A percentile compares a stretch with the other conserved stretches of the same genome.
These are phyloP conservation scores for Tylopilus sp. DNA, from an alignment of 1,284 basidiomycete species.

Conservation along the genomic window DNA sequence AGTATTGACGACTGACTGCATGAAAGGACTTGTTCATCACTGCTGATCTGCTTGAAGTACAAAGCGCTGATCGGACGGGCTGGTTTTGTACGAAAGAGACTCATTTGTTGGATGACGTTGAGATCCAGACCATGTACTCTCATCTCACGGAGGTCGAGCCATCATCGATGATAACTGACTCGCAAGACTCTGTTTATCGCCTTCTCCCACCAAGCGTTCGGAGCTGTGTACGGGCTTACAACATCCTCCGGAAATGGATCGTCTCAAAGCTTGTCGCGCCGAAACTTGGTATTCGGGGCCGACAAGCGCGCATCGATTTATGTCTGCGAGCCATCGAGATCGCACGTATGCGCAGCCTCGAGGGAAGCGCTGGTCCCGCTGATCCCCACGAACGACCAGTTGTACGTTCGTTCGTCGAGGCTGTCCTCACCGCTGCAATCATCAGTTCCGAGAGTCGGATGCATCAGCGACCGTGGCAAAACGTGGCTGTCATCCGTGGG, in stretches of 20 bases:
- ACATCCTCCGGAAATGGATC: slow-evolving; percentile 81
- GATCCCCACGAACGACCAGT: slow-evolving; percentile 62
- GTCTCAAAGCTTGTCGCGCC: slow-evolving; percentile 74
- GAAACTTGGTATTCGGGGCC: slow-evolving; percentile 65
- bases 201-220: slow-evolving; percentile 78
- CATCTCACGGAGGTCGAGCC: slow-evolving; percentile 78
- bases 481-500: slow-evolving; percentile 69
- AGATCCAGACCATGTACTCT: slow-evolving; percentile 81
- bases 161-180: slow-evolving; percentile 75
- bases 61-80: slow-evolving; percentile 78
- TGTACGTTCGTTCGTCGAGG: slow-evolving; percentile 82
- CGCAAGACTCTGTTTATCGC: slow-evolving; percentile 76
- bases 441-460: slow-evolving; percentile 80
- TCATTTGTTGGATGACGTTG: slow-evolving; percentile 63
- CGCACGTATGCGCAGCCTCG: slow-evolving; percentile 68
- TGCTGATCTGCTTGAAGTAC: slow-evolving; percentile 81
- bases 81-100: slow-evolving; percentile 77
- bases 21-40: slow-evolving; percentile 77
- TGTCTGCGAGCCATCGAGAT: slow-evolving; percentile 78
- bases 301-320: slow-evolving; percentile 79
- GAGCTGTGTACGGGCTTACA: slow-evolving; percentile 78
- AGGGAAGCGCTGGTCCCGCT: slow-evolving; percentile 44
- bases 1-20: slow-evolving; percentile 19
- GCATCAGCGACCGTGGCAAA: slow-evolving; percentile 79
- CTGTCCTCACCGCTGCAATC: slow-evolving; percentile 75